Percentiles rank a stretch among this genome's conserved stretches.
These are phyloP conservation scores for Crotalaria pallida DNA, from an alignment of 306 rosid genomes.

Conservation along the genomic window DNA sequence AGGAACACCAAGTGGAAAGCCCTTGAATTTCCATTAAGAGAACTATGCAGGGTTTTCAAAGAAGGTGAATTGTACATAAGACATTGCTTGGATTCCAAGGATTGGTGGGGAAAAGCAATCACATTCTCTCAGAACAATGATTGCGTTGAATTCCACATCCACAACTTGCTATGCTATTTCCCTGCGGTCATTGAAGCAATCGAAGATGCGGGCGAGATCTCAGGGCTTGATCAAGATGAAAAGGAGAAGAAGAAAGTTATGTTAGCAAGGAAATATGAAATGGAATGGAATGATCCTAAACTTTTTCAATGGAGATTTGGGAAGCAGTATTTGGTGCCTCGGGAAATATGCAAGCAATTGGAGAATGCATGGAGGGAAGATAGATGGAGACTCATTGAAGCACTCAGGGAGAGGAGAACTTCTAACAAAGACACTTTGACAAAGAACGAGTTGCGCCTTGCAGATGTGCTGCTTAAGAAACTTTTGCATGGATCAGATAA, in stretches of 20 bases:
- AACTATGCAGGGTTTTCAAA: slow-evolving; percentile 65
- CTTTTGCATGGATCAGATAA: slow-evolving; percentile 33
- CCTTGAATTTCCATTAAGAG: slow-evolving; percentile 70
- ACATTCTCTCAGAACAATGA: slow-evolving; percentile 57
- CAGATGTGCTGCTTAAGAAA: slow-evolving; percentile 48
- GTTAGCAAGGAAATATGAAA: slow-evolving; percentile 53
- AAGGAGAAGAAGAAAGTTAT: slow-evolving; percentile 60
- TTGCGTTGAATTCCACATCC: slow-evolving; percentile 69
- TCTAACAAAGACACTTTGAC: slow-evolving; percentile 13
- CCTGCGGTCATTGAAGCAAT: slow-evolving; percentile 84
- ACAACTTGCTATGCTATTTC: slow-evolving; percentile 64
- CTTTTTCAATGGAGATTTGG: slow-evolving; percentile 91
- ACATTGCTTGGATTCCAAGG: slow-evolving; percentile 61
- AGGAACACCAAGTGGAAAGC: slow-evolving; percentile 78
- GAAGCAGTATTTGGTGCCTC: slow-evolving; percentile 79
- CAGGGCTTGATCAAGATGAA: slow-evolving; percentile 66
- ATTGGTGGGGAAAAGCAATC: slow-evolving; percentile 77
- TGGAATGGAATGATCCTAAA: slow-evolving; percentile 72
- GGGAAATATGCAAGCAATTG: slow-evolving; percentile 49
- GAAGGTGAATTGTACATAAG: slow-evolving; percentile 73
- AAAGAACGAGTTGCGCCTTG: slow-evolving; percentile 53
- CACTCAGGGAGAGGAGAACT: slow-evolving; percentile 45
- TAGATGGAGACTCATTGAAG: slow-evolving; percentile 66
- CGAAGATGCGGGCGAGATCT: slow-evolving; percentile 63
- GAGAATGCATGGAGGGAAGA: slow-evolving; percentile 72